Evolutionary conservation across 2,329 filamentous ascomycete species (phyloP), one percentile per base, ranked within the genome.

Genomic region (Rhinocladiella similis): DNA sequence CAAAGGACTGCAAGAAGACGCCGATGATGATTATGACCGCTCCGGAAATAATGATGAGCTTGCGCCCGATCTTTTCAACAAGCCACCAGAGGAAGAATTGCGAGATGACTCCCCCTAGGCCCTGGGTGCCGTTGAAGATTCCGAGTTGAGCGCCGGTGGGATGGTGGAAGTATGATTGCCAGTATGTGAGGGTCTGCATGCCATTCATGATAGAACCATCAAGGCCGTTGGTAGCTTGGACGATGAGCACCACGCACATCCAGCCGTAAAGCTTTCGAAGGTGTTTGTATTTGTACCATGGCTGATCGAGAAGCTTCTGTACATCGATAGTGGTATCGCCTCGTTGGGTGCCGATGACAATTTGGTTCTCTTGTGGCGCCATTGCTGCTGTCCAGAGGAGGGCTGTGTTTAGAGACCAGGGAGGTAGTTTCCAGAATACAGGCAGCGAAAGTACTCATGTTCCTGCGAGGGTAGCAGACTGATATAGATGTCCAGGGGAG

Each of bases 181-280:
- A 66, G 35, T 63, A 59, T n/a, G 47, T 48, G 5, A 69, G 56
- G 1, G 66, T 65, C 47, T 69, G 66, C 5, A 69, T 60, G 41
- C 65, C 67, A 27, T 69, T 69, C 62, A 68, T 65, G 59, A 69
- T 66, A 13, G 63, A 64, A 25, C 50, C 51, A 6, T 42, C 38
- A 6, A 42, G 38, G n/a, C 38, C 38, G n/a, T 42, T 42, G 36
- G 51, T 47, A 39, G 53, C 53, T 42, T 56, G 53, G 10, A 56
- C 53, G 16, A 56, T 56, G 41, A 56, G 53, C 20, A 56, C 53
- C n/a, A 56, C 53, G 19, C 53, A 56, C 14, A 56, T 47, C 53
- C 53, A 56, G 19, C 42, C 53, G 47, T 56, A 56, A 14, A 56
- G 22, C 48, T 51, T 56, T n/a, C 41, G 33, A 5, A 56, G 41